These are phyloP conservation scores for Aspergillus quadricinctus DNA, from an alignment of 2,329 filamentous ascomycete species.

Conservation along the genomic window DNA sequence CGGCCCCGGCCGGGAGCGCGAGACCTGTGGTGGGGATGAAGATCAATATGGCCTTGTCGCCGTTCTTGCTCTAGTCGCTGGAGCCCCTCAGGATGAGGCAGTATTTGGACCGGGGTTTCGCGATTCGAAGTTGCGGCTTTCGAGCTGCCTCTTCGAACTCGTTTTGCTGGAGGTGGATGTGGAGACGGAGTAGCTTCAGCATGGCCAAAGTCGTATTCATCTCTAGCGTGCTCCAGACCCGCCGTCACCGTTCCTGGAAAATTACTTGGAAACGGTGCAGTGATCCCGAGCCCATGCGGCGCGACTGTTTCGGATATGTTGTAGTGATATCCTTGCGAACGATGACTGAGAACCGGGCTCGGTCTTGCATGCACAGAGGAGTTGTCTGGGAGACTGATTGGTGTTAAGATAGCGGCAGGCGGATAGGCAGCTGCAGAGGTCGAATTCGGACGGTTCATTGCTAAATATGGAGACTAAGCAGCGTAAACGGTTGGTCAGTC, in stretches of 20 bases:
- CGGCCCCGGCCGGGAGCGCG: slow-evolving; percentile 32
- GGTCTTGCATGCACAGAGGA: slow-evolving; percentile 27
- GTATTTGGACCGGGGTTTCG: slow-evolving; percentile 32
- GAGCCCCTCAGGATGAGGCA: slow-evolving; percentile 38
- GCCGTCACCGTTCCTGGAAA: slow-evolving; percentile 26
- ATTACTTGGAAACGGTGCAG: slow-evolving; percentile 27
- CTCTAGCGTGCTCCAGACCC: slow-evolving; percentile 22
- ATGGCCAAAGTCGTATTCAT: slow-evolving; percentile 17
- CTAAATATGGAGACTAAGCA: slow-evolving; percentile 23
- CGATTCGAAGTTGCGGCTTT: slow-evolving; percentile 18
- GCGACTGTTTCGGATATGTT: slow-evolving; percentile 24
- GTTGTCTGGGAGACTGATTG: slow-evolving; percentile 37
- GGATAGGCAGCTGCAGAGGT: slow-evolving; percentile 27
- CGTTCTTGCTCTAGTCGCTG: slow-evolving; percentile 36
- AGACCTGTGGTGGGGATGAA: slow-evolving; percentile 22
- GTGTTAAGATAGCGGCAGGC: slow-evolving; percentile 30
- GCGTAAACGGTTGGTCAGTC: slow-evolving; percentile 6
- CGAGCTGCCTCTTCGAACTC: slow-evolving; percentile 17
- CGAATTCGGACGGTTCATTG: slow-evolving; percentile 26
- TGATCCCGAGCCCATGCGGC: slow-evolving; percentile 37
- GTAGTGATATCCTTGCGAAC: slow-evolving; percentile 37
- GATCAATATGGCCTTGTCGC: slow-evolving; percentile 21
- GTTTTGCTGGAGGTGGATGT: slow-evolving; percentile 19
- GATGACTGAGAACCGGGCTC: slow-evolving; percentile 34
- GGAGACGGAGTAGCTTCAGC: slow-evolving; percentile 21